Base-by-base conservation (phyloP, 2,329 filamentous ascomycete species). In the Cladosporium colombiae region DNA sequence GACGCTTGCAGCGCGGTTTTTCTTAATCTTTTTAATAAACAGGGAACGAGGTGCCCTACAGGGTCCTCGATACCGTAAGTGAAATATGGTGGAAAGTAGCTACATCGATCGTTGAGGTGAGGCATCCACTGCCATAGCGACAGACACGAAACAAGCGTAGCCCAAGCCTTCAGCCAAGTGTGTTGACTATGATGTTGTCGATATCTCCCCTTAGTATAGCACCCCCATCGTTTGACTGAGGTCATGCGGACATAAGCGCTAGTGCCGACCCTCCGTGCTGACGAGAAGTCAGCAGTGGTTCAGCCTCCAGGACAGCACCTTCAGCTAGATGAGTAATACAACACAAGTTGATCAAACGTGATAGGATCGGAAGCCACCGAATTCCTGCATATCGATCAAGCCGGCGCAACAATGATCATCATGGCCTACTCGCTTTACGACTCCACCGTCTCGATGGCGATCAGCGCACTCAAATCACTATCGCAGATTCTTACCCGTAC, bases 381-480 rank as follows among this genome's bases (percentile, higher is more conserved):
- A 1, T 16, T 40, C 1, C 16, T 40, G 16, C 35, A 40, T 1
- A 40, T 40, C 35, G 1, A 40, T 40, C 14, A 6, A 40, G 6
- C 14, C 1, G 35, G 35, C 35, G 16, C 35, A 18, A 40, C 35
- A 14, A 16, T 5, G 8, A 11, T 55, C 29, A 33, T 33, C 44
- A 65, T 62, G 40, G 49, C 57, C 16, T 64, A 62, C 57, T 57
- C 64, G 5, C 52, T 67, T 27, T 63, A 67, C 53, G 62, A 67
- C 37, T 40, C 57, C n/a, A 67, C 62, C 37, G 52, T 67, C 44
- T 46, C 61, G 14, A 50, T 62, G n/a, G 49, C 62, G 7, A 58
- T 57, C 14, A 35, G 58, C 50, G 59, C 29, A 21, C 23, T 65
- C 37, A 49, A 65, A 11, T 21, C 23, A 14, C 61, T 63, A n/a